These are phyloP conservation scores for Sporisorium graminicola DNA, from an alignment of 1,284 basidiomycete species.

Conservation along the genomic window DNA sequence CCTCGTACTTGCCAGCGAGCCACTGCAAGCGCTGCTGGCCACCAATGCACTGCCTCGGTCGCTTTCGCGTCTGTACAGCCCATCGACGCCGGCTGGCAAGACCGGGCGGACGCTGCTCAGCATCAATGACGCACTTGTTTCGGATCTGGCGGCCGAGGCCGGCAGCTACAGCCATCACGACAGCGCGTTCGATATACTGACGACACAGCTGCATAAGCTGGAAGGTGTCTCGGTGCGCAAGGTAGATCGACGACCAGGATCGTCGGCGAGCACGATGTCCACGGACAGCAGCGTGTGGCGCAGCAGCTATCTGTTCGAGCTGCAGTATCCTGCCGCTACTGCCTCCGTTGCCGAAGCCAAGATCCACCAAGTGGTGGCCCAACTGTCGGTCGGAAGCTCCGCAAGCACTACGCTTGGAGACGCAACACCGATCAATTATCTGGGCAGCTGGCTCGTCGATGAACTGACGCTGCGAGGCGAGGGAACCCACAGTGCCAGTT, in stretches of 20 bases:
- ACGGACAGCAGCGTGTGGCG: conserved; percentile 41
- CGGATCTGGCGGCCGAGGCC: conserved; percentile 25
- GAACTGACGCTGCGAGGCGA: conserved; percentile 18
- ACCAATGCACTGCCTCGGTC: conserved; percentile 26
- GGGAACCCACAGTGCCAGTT: background rate
- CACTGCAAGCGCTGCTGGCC: conserved; percentile 24
- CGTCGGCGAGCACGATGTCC: conserved; percentile 1
- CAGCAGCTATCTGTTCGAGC: conserved; percentile 45
- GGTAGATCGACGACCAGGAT: conserved; percentile 40
- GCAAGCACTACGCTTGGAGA: conserved; percentile 7
- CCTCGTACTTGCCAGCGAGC: conserved; percentile 47
- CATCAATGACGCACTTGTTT: conserved; percentile 28
- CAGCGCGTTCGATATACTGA: conserved; percentile 16
- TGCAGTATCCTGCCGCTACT: conserved; percentile 30
- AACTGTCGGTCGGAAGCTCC: conserved; percentile 23
- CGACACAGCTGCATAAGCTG: conserved; percentile 16
- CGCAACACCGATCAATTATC: conserved; percentile 13
- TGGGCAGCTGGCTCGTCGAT: conserved; percentile 50
- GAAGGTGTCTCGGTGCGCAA: conserved; percentile 36
- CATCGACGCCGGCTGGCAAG: conserved; percentile 10
- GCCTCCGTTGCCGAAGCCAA: conserved; percentile 17
- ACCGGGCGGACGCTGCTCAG: conserved; percentile 30
- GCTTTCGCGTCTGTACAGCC: conserved; percentile 22
- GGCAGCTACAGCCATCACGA: conserved; percentile 14
- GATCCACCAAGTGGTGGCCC: conserved; percentile 30